Evolutionary conservation across 2,329 filamentous ascomycete species (phyloP), one percentile per base, ranked within the genome.

Genomic region (Diaporthe velutina): DNA sequence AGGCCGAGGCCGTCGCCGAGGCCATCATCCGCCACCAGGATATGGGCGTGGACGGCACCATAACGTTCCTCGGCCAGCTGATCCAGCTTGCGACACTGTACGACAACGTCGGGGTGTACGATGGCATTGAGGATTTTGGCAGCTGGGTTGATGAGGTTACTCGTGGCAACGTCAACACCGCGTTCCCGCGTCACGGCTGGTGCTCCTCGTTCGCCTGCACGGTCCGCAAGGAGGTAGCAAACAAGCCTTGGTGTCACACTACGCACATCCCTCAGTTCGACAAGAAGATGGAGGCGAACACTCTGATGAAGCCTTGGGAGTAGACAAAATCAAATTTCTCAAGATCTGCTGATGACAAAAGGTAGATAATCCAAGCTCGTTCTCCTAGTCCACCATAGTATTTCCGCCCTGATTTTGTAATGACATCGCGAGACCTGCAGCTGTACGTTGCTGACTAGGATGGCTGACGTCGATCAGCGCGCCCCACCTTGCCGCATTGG

Each of bases 61-160:
- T 61, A n/a, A 61, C 58, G 17, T 61, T 61, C n/a, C 58, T 61
- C n/a, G 58, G 58, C 58, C 58, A 61, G 38, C 58, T 61, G 35
- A 28, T 61, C 58, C 58, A 61, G 38, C 58, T 61, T 9, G 58
- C 58, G 13, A 61, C 58, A 17, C 58, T 61, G 58, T 61, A 61
- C n/a, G 38, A 61, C 58, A 61, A 61, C 4, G 58, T 61, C 25
- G 38, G 58, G 6, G 7, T 17, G 38, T 61, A 61, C n/a, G 58
- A 28, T 10, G 58, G 58, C 15, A 61, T 61, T 3, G 58, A 42
- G 4, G n/a, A 42, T 5, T 61, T 61, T 8, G 35, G 58, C 7
- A 17, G 38, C 58, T 61, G 35, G 58, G 58, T 42, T 19, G n/a
- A 22, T 19, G 58, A 30, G 25, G 12, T 8, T 0, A 42, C 58